phyloP scores from a whole-genome alignment of 805 yeast genomes.

The Barnettozyma botsteinii region DNA sequence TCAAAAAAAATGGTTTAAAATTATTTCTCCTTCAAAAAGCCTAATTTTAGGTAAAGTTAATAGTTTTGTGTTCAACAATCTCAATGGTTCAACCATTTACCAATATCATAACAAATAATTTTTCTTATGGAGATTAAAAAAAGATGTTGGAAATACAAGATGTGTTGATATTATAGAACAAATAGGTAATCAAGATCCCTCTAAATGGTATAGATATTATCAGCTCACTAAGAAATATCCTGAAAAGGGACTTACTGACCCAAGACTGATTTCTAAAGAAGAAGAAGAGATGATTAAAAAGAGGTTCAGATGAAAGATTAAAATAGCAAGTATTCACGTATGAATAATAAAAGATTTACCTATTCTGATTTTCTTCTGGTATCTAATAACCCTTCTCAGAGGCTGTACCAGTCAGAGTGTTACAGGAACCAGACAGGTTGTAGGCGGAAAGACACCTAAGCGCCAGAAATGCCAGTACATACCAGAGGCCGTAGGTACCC shows the following conservation, averaged over 20 bases:
- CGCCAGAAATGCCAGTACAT: too few species aligned
- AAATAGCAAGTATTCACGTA: too few species aligned
- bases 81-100: neutral
- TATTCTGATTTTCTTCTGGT: too few species aligned
- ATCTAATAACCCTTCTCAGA: too few species aligned
- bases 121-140: neutral
- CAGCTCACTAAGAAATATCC: neutral
- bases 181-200: neutral
- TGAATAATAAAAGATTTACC: too few species aligned
- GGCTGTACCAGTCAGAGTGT: too few species aligned
- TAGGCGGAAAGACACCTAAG: too few species aligned
- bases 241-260: neutral
- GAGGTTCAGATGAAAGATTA: too few species aligned
- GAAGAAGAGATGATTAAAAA: neutral
- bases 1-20: neutral
- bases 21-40: neutral
- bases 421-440: too few species aligned
- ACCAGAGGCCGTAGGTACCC: too few species aligned
- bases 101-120: neutral
- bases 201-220: neutral
- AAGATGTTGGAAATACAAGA: neutral
- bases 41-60: neutral
- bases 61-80: neutral
- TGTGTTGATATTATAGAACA: neutral
- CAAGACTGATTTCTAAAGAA: neutral